phyloP scores from a whole-genome alignment of 495 filamentous ascomycete species.

The Podospora conica region DNA sequence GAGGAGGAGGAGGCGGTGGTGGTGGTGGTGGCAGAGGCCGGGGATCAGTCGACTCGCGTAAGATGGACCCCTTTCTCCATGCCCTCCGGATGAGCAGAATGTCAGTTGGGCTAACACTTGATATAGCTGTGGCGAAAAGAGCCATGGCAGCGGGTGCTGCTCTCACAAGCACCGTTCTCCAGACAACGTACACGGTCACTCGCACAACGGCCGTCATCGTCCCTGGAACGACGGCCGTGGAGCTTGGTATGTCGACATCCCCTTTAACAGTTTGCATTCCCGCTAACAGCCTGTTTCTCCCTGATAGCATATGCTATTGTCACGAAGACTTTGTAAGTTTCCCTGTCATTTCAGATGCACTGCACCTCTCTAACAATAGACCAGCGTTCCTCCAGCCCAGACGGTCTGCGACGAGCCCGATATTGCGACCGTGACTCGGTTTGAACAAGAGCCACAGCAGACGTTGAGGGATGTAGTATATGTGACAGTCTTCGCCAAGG shows the following conservation, averaged over 20 bases:
- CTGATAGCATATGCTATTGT: constrained; percentile 8
- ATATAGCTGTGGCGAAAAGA: not conserved
- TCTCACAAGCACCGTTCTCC: constrained; percentile 14
- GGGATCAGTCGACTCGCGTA: not conserved
- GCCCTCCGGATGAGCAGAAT: not conserved
- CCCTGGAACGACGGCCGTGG: constrained; percentile 10
- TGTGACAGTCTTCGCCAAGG: constrained; percentile 11
- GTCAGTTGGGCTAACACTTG: not conserved
- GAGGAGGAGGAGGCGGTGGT: constrained; percentile 1
- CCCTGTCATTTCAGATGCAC: not conserved
- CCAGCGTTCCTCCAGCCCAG: constrained; percentile 16
- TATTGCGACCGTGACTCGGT: constrained; percentile 13
- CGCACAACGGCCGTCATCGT: constrained; percentile 13
- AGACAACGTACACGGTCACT: constrained; percentile 17
- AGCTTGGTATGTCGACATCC: constrained; percentile 12
- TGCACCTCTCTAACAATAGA: not conserved
- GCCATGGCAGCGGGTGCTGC: constrained; percentile 11
- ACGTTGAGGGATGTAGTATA: constrained; percentile 16
- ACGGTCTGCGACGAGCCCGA: constrained; percentile 18
- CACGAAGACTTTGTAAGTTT: constrained; percentile 18
- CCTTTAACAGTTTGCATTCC: not conserved
- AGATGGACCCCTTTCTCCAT: not conserved
- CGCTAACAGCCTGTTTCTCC: not conserved
- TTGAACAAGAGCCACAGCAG: constrained; percentile 8
- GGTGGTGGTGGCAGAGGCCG: not conserved